Conservation (phyloP, 345 rosid species). For the Salix dunnii region DNA sequence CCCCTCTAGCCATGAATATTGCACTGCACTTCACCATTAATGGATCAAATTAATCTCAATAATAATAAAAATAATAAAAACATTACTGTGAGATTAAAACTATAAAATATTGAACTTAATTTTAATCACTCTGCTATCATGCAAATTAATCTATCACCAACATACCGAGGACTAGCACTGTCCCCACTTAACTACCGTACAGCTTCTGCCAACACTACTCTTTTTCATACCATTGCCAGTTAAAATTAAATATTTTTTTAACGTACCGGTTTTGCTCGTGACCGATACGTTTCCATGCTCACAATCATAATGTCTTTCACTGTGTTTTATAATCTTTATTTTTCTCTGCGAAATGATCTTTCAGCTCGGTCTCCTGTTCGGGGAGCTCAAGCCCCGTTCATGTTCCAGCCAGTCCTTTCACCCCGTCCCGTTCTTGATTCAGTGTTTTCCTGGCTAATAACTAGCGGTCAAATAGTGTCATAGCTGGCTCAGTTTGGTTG, state of each 20-base stretch:
- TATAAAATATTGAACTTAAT: no score
- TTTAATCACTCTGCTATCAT: not conserved
- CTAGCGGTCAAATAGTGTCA: not conserved
- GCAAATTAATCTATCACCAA: not conserved
- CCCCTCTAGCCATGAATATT: not conserved
- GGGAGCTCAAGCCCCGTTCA: slow-evolving; percentile 29
- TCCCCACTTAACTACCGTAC: slow-evolving; percentile 3
- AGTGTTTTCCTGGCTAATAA: not conserved
- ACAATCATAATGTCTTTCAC: not conserved
- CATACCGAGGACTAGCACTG: not conserved
- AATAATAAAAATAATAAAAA: not conserved
- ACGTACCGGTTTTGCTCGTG: slow-evolving; percentile 33
- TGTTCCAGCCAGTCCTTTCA: slow-evolving; percentile 12
- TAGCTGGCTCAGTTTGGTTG: not conserved
- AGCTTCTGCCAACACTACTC: not conserved
- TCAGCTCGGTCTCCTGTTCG: slow-evolving; percentile 17
- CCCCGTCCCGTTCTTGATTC: slow-evolving; percentile 17
- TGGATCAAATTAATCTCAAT: not conserved
- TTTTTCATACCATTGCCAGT: not conserved
- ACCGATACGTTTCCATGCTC: slow-evolving; percentile 37
- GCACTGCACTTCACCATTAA: not conserved
- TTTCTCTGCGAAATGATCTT: not conserved
- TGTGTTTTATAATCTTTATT: fast-evolving
- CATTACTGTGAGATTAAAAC: no score
- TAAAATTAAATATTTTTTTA: not conserved